Percentiles rank a stretch among this genome's conserved stretches.
These are phyloP conservation scores for Penicillium waksmanii DNA, from an alignment of 495 filamentous ascomycete species.

Conservation along the genomic window DNA sequence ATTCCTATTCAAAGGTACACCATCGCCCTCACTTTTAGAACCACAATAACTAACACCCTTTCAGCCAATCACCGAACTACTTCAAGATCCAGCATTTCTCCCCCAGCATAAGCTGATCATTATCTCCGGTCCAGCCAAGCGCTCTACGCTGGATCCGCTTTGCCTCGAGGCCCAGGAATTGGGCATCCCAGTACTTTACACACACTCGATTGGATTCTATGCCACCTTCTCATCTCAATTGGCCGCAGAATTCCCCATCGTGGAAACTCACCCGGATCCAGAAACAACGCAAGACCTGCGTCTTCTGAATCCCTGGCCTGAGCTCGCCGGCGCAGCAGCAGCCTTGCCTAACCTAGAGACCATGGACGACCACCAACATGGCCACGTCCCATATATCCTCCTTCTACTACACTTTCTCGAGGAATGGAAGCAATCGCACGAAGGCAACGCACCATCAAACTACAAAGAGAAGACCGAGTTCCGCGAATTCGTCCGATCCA, in stretches of 20 bases:
- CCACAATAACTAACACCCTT: conserved; percentile 15
- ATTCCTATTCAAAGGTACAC: conserved; percentile 52
- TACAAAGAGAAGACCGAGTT: conserved; percentile 92
- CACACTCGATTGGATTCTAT: conserved; percentile 88
- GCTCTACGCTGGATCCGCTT: conserved; percentile 60
- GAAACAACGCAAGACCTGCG: conserved; percentile 85
- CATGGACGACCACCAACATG: conserved; percentile 83
- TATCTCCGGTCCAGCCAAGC: conserved; percentile 68
- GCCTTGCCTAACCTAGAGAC: conserved; percentile 67
- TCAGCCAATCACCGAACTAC: conserved; percentile 45
- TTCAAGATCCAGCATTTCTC: conserved; percentile 49
- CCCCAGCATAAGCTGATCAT: conserved; percentile 72
- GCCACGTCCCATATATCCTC: conserved; percentile 87
- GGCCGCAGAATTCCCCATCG: conserved; percentile 81
- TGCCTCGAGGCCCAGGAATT: conserved; percentile 59
- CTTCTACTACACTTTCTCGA: conserved; percentile 86
- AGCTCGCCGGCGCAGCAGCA: conserved; percentile 64
- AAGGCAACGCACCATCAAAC: conserved; percentile 66
- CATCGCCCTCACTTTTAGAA: background rate
- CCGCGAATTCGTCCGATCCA: conserved; percentile 64
- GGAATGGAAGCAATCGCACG: conserved; percentile 76
- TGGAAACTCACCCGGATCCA: conserved; percentile 94
- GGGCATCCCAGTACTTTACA: conserved; percentile 76
- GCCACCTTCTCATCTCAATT: conserved; percentile 79
- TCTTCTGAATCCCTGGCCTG: conserved; percentile 84